These are phyloP conservation scores for Cucurbita moschata DNA, from an alignment of 306 rosid genomes.

Conservation along the genomic window DNA sequence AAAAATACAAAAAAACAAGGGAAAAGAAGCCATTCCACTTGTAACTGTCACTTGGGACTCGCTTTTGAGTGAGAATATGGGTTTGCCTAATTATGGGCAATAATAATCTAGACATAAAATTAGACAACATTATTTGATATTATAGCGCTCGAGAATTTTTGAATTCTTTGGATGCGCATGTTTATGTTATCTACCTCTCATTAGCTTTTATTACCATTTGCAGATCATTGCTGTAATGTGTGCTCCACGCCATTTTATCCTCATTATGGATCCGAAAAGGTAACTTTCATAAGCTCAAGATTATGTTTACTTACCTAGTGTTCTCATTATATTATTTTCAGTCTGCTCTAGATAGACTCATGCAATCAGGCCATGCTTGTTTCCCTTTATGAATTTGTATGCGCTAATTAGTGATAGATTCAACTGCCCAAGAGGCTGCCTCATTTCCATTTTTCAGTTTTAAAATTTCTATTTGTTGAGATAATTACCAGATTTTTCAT, in stretches of 20 bases:
- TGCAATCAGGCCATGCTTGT: not conserved
- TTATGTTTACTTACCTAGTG: not conserved
- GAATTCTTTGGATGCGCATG: conserved; percentile 37
- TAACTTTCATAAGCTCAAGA: conserved; percentile 1
- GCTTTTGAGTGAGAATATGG: conserved; percentile 17
- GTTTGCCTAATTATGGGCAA: conserved; percentile 34
- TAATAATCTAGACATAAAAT: conserved; percentile 33
- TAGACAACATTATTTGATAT: conserved; percentile 57
- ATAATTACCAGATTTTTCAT: not conserved
- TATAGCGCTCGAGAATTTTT: conserved; percentile 40
- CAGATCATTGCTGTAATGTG: conserved; percentile 10
- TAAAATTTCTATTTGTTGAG: not conserved
- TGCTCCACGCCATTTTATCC: conserved; percentile 11
- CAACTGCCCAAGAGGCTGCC: not conserved
- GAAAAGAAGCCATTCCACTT: conserved; percentile 5
- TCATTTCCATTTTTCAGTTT: not conserved
- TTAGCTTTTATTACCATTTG: conserved; percentile 15
- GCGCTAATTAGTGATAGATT: conserved; percentile 2
- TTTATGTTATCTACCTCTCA: conserved; percentile 26
- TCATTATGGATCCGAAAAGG: not conserved
- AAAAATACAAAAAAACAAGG: not conserved
- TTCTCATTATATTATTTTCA: not conserved
- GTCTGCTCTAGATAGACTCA: conserved; percentile 5
- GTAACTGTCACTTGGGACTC: conserved; percentile 8
- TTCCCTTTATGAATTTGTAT: not conserved